A percentile compares a stretch with the other conserved stretches of the same genome.
These are phyloP conservation scores for Excoecaria cochinchinensis DNA, from an alignment of 345 rosid genomes.

Conservation along the genomic window DNA sequence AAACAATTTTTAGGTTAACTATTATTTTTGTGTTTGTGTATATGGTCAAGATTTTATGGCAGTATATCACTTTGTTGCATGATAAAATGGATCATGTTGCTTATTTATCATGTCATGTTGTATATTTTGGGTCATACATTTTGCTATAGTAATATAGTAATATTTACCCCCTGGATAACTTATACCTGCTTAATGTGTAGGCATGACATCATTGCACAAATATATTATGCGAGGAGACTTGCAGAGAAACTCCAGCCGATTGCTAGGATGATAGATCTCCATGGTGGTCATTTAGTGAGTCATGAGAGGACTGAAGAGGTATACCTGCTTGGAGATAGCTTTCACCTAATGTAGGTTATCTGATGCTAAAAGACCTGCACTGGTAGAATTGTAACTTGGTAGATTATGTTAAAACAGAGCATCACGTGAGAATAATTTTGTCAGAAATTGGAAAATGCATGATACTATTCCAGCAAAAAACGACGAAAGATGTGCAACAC, in stretches of 20 bases:
- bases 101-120: background rate
- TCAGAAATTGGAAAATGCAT: background rate
- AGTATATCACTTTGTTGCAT: background rate
- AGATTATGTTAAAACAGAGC: background rate
- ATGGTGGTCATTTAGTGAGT: slow-evolving; percentile 95
- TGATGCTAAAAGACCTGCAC: background rate
- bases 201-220: slow-evolving; percentile 90
- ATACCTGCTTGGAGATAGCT: slow-evolving; percentile 10
- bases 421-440: background rate
- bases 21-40: background rate
- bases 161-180: background rate
- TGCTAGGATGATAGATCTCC: slow-evolving; percentile 92
- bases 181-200: slow-evolving; percentile 41
- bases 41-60: background rate
- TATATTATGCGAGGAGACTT: slow-evolving; percentile 74
- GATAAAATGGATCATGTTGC: slow-evolving; percentile 1
- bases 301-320: slow-evolving; percentile 94
- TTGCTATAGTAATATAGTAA: background rate
- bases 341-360: background rate
- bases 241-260: slow-evolving; percentile 78
- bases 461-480: background rate
- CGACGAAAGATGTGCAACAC: background rate
- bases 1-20: background rate
- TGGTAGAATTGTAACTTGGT: background rate
- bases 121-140: background rate